Evolutionary conservation across 2,329 filamentous ascomycete species (phyloP).

Genomic region (Daldinia sp.): DNA sequence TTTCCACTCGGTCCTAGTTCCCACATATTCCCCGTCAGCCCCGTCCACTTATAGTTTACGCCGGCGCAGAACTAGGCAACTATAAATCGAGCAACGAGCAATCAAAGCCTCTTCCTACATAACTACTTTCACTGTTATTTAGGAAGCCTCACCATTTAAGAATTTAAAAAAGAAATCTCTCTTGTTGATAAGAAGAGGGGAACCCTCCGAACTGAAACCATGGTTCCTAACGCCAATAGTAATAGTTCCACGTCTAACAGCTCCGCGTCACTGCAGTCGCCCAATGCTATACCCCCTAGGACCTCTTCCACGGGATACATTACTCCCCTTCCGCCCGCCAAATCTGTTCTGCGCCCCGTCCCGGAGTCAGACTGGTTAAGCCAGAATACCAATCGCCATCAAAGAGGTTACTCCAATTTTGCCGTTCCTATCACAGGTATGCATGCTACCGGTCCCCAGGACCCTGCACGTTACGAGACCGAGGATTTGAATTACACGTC

Average conservation of each 20-base stretch:
- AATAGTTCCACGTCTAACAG: not conserved
- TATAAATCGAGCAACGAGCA: conserved; percentile 15
- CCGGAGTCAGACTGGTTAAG: conserved; percentile 69
- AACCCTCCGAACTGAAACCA: conserved; percentile 13
- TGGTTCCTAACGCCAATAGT: conserved; percentile 35
- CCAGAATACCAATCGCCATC: conserved; percentile 49
- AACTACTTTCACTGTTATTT: no score
- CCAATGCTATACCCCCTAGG: conserved; percentile 74
- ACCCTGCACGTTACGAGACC: conserved; percentile 62
- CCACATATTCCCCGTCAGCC: not conserved
- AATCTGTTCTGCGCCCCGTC: conserved; percentile 60
- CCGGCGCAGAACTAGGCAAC: conserved; percentile 25
- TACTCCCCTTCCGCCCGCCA: conserved; percentile 45
- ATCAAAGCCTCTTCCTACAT: not conserved
- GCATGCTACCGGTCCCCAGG: conserved; percentile 52
- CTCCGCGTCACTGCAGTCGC: conserved; percentile 54
- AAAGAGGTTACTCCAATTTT: conserved; percentile 41
- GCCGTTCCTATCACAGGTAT: conserved; percentile 47
- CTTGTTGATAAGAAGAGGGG: not conserved
- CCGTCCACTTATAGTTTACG: conserved; percentile 12
- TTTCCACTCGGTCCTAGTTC: not conserved
- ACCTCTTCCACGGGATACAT: conserved; percentile 71
- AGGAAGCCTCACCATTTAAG: not conserved
- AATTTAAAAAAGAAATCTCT: not conserved
- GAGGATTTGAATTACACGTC: conserved; percentile 63